Base-by-base conservation (phyloP, 2,329 filamentous ascomycete species). In the Fusarium nanum region DNA sequence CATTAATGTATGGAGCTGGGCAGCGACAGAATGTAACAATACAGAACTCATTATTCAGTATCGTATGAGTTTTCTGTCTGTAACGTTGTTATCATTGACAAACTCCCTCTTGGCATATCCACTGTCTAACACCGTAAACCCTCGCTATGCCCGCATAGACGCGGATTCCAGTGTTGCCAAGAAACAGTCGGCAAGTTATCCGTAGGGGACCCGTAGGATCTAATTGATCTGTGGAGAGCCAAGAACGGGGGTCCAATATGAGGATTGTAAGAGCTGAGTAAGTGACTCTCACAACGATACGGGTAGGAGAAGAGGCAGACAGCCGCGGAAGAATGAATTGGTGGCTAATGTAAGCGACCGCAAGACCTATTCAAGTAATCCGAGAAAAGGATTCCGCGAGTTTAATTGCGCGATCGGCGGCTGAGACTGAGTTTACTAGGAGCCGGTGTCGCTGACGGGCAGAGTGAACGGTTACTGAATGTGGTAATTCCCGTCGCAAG, bases 101-200 rank as follows among this genome's bases (percentile, higher is more conserved):
- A 53, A 22, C 23, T 18, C 9, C 13, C 23, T 50, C 53, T 65
- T 60, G 62, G 54, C 60, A 8, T 28, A 23, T 41, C 30, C 42
- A 50, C 59, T 44, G 13, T 23, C 22, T 22, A 22, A 22, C 22
- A 22, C 22, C 22, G 22, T 48, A 66, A 60, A 66, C 55, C 63
- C 63, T 66, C 63, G 23, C 30, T 66, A 66, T 54, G 47, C 37
- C 63, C 63, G 62, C 34, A 6, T 60, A 66, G 32, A 55, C 63
- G 55, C 63, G 22, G 22, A 23, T 23, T 23, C 22, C 22, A 23
- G 22, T 23, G 22, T 66, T 62, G 63, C 63, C 63, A 66, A 66
- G 63, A 42, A 10, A 11, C 18, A 41, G 23, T 34, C 49, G 49
- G 49, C 49, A 53, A 53, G 13, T 53, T 53, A 53, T 53, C 49